Percentiles rank a stretch among this genome's conserved stretches.
Conservation (phyloP, 139 green algal species). For the Coelastrella sp. region DNA sequence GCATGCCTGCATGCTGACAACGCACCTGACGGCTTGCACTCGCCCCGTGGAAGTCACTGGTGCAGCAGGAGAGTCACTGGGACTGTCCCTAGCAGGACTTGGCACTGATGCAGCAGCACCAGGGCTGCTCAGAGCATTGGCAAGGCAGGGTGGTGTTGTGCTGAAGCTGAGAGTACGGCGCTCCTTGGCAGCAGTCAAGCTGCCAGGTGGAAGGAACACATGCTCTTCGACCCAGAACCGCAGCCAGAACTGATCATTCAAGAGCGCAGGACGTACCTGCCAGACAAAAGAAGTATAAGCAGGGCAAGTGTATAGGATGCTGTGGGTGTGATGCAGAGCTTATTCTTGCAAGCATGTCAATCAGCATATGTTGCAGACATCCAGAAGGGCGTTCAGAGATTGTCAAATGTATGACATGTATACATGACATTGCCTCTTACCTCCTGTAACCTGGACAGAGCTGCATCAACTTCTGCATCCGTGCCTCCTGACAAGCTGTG, state of each 20-base stretch:
- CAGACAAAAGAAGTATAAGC: slow-evolving; percentile 53
- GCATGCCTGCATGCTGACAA: not conserved
- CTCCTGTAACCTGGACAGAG: slow-evolving; percentile 35
- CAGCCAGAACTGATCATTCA: slow-evolving; percentile 77
- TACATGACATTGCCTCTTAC: no score
- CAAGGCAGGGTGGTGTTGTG: not conserved
- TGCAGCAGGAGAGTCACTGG: no score
- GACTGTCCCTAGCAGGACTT: no score
- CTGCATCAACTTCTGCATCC: slow-evolving; percentile 43
- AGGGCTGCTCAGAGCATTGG: not conserved
- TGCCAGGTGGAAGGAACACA: slow-evolving; percentile 7
- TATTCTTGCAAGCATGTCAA: no score
- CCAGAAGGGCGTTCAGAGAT: no score
- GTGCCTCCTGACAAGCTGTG: not conserved
- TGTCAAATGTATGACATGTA: no score
- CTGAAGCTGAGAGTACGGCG: slow-evolving; percentile 44
- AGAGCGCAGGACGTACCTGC: slow-evolving; percentile 62
- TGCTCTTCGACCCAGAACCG: slow-evolving; percentile 55
- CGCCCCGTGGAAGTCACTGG: no score
- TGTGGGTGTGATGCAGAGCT: no score
- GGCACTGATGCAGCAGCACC: no score
- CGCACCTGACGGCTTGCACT: not conserved
- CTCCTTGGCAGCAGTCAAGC: not conserved
- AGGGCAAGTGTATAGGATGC: no score
- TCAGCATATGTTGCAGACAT: no score